Evolutionary conservation across 1,139 yeast species (phyloP), one percentile per base, ranked within the genome.

Genomic region (Ogataea hybrid): DNA sequence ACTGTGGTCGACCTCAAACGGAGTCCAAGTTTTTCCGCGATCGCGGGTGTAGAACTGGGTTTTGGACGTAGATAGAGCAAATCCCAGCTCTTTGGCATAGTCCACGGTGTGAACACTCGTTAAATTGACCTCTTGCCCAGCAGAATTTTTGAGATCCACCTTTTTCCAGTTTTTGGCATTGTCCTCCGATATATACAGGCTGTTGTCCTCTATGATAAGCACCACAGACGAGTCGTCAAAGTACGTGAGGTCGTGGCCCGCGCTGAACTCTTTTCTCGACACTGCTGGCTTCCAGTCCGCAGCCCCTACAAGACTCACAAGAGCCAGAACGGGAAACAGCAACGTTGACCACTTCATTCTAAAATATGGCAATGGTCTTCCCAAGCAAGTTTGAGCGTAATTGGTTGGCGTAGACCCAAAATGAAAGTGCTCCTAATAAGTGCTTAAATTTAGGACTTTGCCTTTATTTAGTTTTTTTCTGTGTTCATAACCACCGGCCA

Each of bases 201-300:
- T 38, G 0, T 62, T 57, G 10, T 48, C 50, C 16, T 68, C 68
- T 33, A 71, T 58, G 10, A 69, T 64, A 30, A 84, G 51, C 6
- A 81, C 56, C 14, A 67, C 67, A 3, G 76, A 54, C 0, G 84
- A 75, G 54, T 80, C 85, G 50, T 79, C 84, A 50, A 81, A 76
- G 52, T 77, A 79, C 5, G 65, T 39, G 2, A 66, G 30, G 23
- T 51, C 45, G 6, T 47, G 52, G 9, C 59, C 51, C 3, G 4
- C 81, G 81, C 64, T 75, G 58, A 63, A 55, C 6, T 40, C 42
- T 15, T 42, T 48, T 8, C 38, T 37, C 5, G 39, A 32, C 4
- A 58, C 36, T 2, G 25, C 35, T 1, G 62, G 60, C 9, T 15
- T 21, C 50, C 52, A 55, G 16, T 44, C 42, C 10, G 27, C 33